phyloP scores from a whole-genome alignment of 768 basidiomycete genomes.

The Amanita molliuscula region DNA sequence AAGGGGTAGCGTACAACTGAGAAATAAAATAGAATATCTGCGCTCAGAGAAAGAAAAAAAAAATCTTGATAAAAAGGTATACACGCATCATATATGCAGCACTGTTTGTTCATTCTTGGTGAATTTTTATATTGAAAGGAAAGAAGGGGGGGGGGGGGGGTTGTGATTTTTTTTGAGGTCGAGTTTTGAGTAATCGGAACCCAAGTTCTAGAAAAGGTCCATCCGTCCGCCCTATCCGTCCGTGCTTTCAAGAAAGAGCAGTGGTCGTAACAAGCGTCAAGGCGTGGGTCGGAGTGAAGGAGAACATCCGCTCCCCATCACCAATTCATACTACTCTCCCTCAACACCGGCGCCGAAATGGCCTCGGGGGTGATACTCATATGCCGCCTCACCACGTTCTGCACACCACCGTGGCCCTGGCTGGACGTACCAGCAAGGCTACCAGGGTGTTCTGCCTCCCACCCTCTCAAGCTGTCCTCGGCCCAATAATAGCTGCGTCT shows the following conservation, averaged over 20 bases:
- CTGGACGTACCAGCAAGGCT: constrained; percentile 13
- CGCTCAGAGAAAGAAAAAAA: constrained; percentile 4
- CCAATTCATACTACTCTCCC: constrained; percentile 84
- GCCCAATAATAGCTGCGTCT: constrained; percentile 80
- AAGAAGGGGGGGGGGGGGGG: background rate
- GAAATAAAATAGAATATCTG: constrained; percentile 1
- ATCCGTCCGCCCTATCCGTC: constrained; percentile 1
- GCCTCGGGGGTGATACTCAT: constrained; percentile 36
- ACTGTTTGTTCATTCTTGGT: constrained; percentile 10
- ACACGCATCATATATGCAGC: constrained; percentile 6
- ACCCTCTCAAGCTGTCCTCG: constrained; percentile 70
- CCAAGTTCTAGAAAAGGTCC: background rate
- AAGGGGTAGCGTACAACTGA: background rate
- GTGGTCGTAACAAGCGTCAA: background rate
- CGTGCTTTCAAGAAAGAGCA: background rate
- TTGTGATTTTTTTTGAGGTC: background rate
- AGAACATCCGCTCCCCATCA: constrained; percentile 18
- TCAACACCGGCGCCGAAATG: constrained; percentile 69
- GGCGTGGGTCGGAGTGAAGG: background rate
- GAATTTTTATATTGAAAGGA: constrained; percentile 1
- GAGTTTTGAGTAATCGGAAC: background rate
- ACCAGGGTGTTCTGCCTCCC: constrained; percentile 24
- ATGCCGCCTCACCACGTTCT: constrained; percentile 44
- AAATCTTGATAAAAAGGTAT: constrained; percentile 6
- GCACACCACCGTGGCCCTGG: constrained; percentile 9